Conservation (phyloP, 352 stramenopile genomes). For the Aphanomyces cochlioides region DNA sequence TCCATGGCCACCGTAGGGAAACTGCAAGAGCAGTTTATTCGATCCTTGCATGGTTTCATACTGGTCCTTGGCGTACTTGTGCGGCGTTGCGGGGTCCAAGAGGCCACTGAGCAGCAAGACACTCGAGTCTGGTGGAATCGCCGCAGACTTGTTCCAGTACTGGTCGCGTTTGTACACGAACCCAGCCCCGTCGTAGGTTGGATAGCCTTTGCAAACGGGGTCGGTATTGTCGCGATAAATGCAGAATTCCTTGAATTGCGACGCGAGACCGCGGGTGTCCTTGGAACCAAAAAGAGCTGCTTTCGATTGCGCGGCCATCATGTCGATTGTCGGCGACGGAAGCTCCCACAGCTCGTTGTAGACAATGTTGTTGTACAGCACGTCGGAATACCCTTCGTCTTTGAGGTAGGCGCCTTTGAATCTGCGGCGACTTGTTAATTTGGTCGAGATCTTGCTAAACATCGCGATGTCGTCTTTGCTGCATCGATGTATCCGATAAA, state of each 20-base stretch:
- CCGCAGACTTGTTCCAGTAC: constrained; percentile 35
- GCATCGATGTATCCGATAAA: constrained; percentile 8
- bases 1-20: constrained; percentile 44
- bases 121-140: constrained; percentile 33
- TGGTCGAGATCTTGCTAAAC: background rate
- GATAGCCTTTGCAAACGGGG: constrained; percentile 6
- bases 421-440: background rate
- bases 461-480: constrained; percentile 1
- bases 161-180: constrained; percentile 39
- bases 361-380: constrained; percentile 71
- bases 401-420: constrained; percentile 8
- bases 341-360: constrained; percentile 71
- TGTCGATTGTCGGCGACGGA: constrained; percentile 50
- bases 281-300: constrained; percentile 8
- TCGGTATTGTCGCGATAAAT: constrained; percentile 1
- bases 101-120: constrained; percentile 39
- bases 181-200: background rate
- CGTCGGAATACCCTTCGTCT: constrained; percentile 33
- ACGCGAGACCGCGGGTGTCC: background rate
- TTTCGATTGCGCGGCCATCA: constrained; percentile 20
- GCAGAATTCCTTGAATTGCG: background rate
- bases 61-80: constrained; percentile 40
- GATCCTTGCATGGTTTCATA: constrained; percentile 32
- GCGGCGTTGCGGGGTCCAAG: constrained; percentile 38
- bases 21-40: constrained; percentile 45